A percentile compares a stretch with the other conserved stretches of the same genome.
Conservation (phyloP, 495 filamentous ascomycete species). For the Aspergillus baeticus region DNA sequence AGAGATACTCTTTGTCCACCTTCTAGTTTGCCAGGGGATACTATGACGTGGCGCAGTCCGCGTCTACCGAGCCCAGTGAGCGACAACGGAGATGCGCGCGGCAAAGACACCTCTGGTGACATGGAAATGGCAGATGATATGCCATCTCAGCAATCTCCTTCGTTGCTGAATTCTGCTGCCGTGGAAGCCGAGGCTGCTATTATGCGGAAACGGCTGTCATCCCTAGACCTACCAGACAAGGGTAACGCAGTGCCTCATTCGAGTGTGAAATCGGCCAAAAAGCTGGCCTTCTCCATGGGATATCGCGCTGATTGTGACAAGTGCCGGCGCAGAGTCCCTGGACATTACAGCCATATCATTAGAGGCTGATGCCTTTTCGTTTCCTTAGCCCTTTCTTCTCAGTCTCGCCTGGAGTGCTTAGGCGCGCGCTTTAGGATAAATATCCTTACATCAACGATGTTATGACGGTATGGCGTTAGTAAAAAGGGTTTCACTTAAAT, state of each 20-base stretch:
- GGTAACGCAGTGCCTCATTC: constrained; percentile 3
- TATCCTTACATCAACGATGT: neutral
- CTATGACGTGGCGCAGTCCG: constrained; percentile 47
- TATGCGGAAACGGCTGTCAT: constrained; percentile 7
- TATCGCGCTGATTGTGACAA: constrained; percentile 85
- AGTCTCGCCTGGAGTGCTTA: neutral
- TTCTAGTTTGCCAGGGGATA: constrained; percentile 23
- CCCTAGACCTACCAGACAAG: neutral
- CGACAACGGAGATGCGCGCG: constrained; percentile 57
- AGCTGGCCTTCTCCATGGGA: constrained; percentile 75
- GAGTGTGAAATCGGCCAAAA: constrained; percentile 40
- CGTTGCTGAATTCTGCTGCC: neutral
- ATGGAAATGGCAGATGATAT: constrained; percentile 22
- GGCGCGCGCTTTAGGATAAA: neutral
- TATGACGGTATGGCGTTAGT: constrained; percentile 3
- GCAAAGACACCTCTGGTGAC: constrained; percentile 26
- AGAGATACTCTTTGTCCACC: neutral
- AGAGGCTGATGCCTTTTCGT: constrained; percentile 17
- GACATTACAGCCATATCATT: constrained; percentile 86
- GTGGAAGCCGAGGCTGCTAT: constrained; percentile 6
- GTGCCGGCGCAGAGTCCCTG: constrained; percentile 74
- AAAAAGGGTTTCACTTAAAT: no score
- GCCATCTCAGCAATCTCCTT: constrained; percentile 3
- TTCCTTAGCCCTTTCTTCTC: neutral
- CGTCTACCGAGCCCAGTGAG: constrained; percentile 71